Base-by-base conservation (phyloP, 305 asterid genomes). In the Fraxinus baroniana region DNA sequence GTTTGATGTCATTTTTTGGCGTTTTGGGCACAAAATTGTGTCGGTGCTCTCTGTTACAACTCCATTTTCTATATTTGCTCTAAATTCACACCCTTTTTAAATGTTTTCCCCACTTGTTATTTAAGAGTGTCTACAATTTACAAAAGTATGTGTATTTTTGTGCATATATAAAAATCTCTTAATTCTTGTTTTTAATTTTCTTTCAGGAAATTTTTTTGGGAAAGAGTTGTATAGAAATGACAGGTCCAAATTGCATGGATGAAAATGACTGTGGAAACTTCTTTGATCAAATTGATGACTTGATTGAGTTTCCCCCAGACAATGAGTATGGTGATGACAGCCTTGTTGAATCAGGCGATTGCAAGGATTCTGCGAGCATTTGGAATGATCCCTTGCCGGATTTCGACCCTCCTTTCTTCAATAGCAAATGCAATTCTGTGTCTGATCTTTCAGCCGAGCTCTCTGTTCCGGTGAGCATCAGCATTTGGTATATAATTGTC, bases 221-320 rank as follows among this genome's bases (percentile, higher is more conserved):
- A 71, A 55, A 82, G 55, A 73, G 26, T 71, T 39, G 79, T 39
- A 71, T 78, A 71, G 79, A 33, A 55, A 79, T 62, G 76, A 91
- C 93, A 97, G 94, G 79, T 81, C 83, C 97, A 73, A 91, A 88
- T 81, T 86, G 86, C 84, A 78, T 85, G 64, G 98, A 94, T 64
- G 99, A 94, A 79, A 86, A 89, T 5, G 99, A 93, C 84, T 94
- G 97, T 36, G 92, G 88, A 10, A 93, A 89, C 92, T 94, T 92
- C 86, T 94, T 94, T 82, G 98, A 94, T 79, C 97, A 96, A 86
- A 88, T 96, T 68, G 99, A 94, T 72, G 99, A 96, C 85, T 89
- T 96, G 85, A 89, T 94, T 35, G 98, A 96, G 39, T 96, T 94
- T 39, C 98, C 98, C 7, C 86, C 90, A 0, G 98, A 90, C 33